Base-by-base conservation (phyloP, 768 basidiomycete genomes). In the Lactarius deliciosus region DNA sequence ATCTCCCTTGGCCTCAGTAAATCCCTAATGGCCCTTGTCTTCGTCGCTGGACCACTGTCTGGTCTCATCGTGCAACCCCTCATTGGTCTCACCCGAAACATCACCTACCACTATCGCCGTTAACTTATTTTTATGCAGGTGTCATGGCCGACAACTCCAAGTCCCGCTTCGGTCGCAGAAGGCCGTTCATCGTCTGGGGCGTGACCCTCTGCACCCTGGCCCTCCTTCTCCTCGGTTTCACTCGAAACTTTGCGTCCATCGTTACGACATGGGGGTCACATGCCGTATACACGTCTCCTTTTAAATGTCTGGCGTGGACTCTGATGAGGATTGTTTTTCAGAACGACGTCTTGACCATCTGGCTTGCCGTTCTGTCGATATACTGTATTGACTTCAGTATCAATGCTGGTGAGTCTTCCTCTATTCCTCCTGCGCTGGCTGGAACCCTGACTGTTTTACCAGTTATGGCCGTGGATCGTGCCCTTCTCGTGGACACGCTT, bases 391-490 rank as follows among this genome's bases (percentile, higher is more conserved):
- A 90, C 75, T 90, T 90, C 68, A 80, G 80, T 34, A 80, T 87
- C 40, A 86, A 86, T 63, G 85, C 81, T 20, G 84, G 83, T 81
- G 57, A 65, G 74, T 22, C 18, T 30, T 45, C 18, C 22, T 45
- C 60, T 45, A 2, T 22, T 38, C 36, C 34, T 34, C 1, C 54
- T 20, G 32, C 22, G 16, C n/a, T 79, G 20, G 82, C 87, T 86
- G 70, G 45, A 53, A 28, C 11, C n/a, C 65, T 64, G 60, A 66
- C 45, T 28, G 13, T 18, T 11, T 61, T 34, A 41, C 59, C 71
- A 89, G 94, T 96, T 2, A 90, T 91, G 80, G 92, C 94, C 0
- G 86, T 94, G 22, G 94, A 97, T 75, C 90, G 96, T 57, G 92
- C 95, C 0, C 82, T 97, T 11, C 80, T 98, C 9, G 92, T 98